phyloP scores from a whole-genome alignment of 2,329 filamentous ascomycete genomes.

The Cercospora canescens region DNA sequence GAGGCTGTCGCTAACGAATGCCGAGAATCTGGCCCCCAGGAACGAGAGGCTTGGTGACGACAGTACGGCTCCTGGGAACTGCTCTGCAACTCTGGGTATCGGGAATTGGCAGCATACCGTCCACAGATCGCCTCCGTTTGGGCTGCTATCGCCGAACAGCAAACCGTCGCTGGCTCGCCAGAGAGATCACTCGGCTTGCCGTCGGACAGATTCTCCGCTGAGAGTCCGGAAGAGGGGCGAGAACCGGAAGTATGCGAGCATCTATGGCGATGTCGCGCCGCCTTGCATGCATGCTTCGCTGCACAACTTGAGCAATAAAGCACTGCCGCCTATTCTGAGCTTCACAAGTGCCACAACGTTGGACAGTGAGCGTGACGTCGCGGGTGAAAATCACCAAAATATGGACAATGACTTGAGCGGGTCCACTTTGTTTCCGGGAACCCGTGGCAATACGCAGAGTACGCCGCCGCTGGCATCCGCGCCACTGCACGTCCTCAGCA shows the following conservation, averaged over 20 bases:
- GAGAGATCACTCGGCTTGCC: constrained; percentile 36
- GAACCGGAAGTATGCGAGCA: constrained; percentile 29
- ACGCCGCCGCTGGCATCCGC: constrained; percentile 5
- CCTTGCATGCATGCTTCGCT: constrained; percentile 23
- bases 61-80: constrained; percentile 20
- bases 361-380: constrained; percentile 2
- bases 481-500: constrained; percentile 13
- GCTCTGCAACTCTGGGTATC: constrained; percentile 20
- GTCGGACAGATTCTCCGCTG: constrained; percentile 32
- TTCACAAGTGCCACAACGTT: constrained; percentile 18
- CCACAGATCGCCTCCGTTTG: constrained; percentile 22
- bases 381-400: neutral
- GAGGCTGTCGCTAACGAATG: constrained; percentile 1
- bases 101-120: constrained; percentile 24
- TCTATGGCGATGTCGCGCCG: constrained; percentile 29
- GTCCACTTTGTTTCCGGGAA: constrained; percentile 15
- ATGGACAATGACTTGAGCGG: constrained; percentile 16
- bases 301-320: neutral
- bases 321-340: constrained; percentile 10
- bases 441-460: neutral
- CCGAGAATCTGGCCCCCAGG: constrained; percentile 28
- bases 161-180: constrained; percentile 33
- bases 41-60: constrained; percentile 11
- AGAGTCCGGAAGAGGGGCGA: constrained; percentile 39
- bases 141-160: constrained; percentile 31